phyloP scores from a whole-genome alignment of 2,329 filamentous ascomycete species.

The Emericellopsis atlantica region DNA sequence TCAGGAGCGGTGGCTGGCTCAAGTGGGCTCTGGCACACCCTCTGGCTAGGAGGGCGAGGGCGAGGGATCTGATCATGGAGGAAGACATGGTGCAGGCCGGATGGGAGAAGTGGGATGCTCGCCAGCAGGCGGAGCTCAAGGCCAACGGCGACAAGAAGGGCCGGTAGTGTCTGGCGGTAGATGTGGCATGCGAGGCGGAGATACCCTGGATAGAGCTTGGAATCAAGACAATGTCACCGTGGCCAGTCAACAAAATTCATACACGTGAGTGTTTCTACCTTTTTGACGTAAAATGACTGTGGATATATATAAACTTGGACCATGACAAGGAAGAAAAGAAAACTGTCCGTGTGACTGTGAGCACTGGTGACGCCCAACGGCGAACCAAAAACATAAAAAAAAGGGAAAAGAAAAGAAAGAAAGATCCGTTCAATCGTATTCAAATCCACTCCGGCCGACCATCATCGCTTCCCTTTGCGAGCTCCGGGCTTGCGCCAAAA shows the following conservation, averaged over 20 bases:
- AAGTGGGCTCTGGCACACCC: constrained; percentile 58
- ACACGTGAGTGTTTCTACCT: too few relatives aligned
- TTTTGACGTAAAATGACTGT: too few relatives aligned
- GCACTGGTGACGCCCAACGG: too few relatives aligned
- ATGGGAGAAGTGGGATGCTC: constrained; percentile 80
- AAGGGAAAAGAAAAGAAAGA: too few relatives aligned
- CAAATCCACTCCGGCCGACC: not conserved
- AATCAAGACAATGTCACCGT: too few relatives aligned
- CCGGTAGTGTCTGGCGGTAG: too few relatives aligned
- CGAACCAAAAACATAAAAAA: too few relatives aligned
- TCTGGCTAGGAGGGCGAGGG: constrained; percentile 51
- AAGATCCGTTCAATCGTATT: too few relatives aligned
- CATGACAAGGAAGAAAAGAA: not conserved
- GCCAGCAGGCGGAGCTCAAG: constrained; percentile 20
- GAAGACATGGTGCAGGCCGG: constrained; percentile 86
- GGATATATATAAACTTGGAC: not conserved
- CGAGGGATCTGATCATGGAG: constrained; percentile 74
- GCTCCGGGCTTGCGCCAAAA: constrained; percentile 5
- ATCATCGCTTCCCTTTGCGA: not conserved
- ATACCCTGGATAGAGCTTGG: too few relatives aligned
- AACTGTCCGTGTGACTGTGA: not conserved
- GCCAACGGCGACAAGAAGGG: not conserved
- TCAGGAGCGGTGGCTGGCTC: constrained; percentile 57
- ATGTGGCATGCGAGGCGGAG: too few relatives aligned
- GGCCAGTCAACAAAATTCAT: too few relatives aligned